Evolutionary conservation across 164 flowering plant species (phyloP).

Genomic region (Annona cherimola): DNA sequence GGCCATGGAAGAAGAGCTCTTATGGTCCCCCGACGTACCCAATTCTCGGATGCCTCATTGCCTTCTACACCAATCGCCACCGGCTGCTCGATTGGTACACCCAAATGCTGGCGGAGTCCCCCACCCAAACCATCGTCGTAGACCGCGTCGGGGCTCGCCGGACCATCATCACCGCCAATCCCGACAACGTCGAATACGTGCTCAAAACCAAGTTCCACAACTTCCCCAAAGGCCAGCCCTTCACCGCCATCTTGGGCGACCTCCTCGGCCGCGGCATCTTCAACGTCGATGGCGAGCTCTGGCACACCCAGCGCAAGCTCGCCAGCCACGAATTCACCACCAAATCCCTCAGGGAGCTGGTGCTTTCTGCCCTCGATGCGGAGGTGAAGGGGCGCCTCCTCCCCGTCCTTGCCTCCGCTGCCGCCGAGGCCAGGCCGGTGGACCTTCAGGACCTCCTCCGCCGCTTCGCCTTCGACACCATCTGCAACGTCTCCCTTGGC

Average conservation of each 20-base stretch:
- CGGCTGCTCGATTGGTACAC: constrained; percentile 75
- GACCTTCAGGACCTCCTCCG: constrained; percentile 47
- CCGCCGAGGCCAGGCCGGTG: constrained; percentile 10
- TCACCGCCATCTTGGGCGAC: constrained; percentile 65
- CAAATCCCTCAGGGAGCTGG: constrained; percentile 38
- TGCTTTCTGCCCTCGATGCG: constrained; percentile 29
- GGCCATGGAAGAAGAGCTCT: not conserved
- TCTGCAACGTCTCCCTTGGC: constrained; percentile 60
- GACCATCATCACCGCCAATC: constrained; percentile 64
- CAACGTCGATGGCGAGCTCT: constrained; percentile 61
- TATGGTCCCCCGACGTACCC: constrained; percentile 45
- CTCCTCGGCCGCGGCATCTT: constrained; percentile 73
- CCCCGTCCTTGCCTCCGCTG: constrained; percentile 41
- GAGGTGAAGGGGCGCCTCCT: constrained; percentile 43
- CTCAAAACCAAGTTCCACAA: constrained; percentile 60
- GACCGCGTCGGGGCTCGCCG: constrained; percentile 47
- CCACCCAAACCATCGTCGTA: constrained; percentile 47
- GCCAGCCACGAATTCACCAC: constrained; percentile 62
- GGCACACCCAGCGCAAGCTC: constrained; percentile 60
- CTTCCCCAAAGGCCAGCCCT: constrained; percentile 69
- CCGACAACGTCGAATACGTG: constrained; percentile 61
- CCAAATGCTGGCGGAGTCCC: constrained; percentile 42
- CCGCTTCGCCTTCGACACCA: constrained; percentile 48
- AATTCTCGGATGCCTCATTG: constrained; percentile 48
- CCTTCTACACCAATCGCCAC: constrained; percentile 54